Evolutionary conservation across 2,329 filamentous ascomycete species (phyloP), one percentile per base, ranked within the genome.

Genomic region (Teratosphaeria gauchensis): DNA sequence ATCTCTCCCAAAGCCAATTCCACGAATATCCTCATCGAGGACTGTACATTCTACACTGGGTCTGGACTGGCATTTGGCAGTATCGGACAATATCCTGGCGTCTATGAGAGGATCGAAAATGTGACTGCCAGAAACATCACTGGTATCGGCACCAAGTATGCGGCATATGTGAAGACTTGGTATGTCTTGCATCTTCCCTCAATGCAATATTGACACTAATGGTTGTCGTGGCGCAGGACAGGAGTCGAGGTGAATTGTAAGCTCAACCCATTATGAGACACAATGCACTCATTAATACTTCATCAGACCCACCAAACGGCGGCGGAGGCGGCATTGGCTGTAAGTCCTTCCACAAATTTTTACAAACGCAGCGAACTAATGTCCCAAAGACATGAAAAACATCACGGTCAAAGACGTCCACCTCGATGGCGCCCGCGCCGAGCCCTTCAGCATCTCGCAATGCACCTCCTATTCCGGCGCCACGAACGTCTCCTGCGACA

Each of bases 21-120:
- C 53, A 82, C 77, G 19, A 80, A 83, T 61, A 81, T 84, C 54
- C 66, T 68, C 33, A 73, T 84, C 58, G 73, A 75, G 28, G 75
- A 84, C 66, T 76, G 71, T 54, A 73, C 71, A 3, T 82, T 83
- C 66, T 74, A 76, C 59, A 73, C 75, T 32, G 80, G 81, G 1
- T 73, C 77, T 3, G 80, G 81, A 2, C 71, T 84, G n/a, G 80
- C 82, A 1, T 74, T 85, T 16, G 82, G 82, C 2, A 87, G 77
- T 31, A 80, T 85, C 51, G 82, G 80, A 0, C 82, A 84, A 68
- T 83, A 81, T 60, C 70, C 76, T 0, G 75, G 71, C 9, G 61
- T 67, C 2, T 78, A 73, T 59, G 80, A 84, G 63, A 75, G 74
- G 11, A 74, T 85, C 12, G 74, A 81, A 64, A 75, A 78, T 58